phyloP scores from a whole-genome alignment of 805 yeast species.

The Ogataea chonburiensis region DNA sequence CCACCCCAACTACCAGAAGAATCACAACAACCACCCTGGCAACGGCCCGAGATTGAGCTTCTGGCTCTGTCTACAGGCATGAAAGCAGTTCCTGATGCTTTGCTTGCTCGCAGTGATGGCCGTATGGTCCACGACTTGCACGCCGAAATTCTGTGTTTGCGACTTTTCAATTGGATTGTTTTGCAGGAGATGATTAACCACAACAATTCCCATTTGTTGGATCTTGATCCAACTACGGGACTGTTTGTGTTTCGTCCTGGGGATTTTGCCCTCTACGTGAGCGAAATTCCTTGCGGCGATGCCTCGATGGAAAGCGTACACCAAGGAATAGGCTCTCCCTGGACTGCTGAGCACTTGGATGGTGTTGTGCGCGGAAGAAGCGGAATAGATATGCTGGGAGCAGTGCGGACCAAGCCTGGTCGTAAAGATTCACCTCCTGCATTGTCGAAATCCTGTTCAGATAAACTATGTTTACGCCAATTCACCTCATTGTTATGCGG shows the following conservation, averaged over 20 bases:
- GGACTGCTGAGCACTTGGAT: slow-evolving; percentile 17
- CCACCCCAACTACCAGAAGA: too few species aligned
- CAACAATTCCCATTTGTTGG: slow-evolving; percentile 21
- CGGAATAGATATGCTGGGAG: slow-evolving; percentile 53
- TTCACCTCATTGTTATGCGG: slow-evolving; percentile 51
- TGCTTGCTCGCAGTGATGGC: slow-evolving; percentile 46
- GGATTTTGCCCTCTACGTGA: slow-evolving; percentile 57
- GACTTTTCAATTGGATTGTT: slow-evolving; percentile 66
- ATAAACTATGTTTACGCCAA: slow-evolving; percentile 71
- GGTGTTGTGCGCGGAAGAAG: slow-evolving; percentile 59
- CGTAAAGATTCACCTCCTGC: slow-evolving; percentile 72
- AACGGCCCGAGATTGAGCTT: slow-evolving; percentile 31
- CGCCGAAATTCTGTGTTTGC: slow-evolving; percentile 76
- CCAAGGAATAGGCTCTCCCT: slow-evolving; percentile 19
- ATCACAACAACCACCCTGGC: too few species aligned
- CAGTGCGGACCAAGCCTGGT: slow-evolving; percentile 92
- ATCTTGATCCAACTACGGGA: neutral
- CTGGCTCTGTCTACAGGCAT: slow-evolving; percentile 76
- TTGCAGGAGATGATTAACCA: slow-evolving; percentile 47
- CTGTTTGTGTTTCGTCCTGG: neutral
- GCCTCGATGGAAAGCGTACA: slow-evolving; percentile 58
- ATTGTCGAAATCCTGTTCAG: slow-evolving; percentile 84
- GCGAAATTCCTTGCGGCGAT: slow-evolving; percentile 92
- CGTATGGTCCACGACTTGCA: slow-evolving; percentile 79
- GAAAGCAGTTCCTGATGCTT: slow-evolving; percentile 64